Conservation (phyloP, 2,329 filamentous ascomycete genomes). For the Neoascochyta sp. region DNA sequence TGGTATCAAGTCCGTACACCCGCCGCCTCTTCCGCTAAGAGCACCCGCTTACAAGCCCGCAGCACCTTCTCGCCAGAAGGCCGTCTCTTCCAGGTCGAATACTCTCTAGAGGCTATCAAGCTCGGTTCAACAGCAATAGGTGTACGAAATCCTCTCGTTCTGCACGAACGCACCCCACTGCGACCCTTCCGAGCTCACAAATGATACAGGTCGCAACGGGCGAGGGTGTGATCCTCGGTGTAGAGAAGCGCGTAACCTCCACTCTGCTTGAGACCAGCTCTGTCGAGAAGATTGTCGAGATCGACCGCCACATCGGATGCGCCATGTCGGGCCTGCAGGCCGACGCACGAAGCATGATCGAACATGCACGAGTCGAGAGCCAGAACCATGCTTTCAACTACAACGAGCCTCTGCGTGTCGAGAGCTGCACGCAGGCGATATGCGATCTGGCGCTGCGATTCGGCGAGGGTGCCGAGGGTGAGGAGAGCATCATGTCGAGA, state of each 20-base stretch:
- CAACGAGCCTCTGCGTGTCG: conserved; percentile 88
- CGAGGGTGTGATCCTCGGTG: conserved; percentile 91
- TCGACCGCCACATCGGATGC: conserved; percentile 97
- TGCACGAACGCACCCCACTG: neutral
- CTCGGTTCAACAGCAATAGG: conserved; percentile 97
- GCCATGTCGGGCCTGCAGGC: conserved; percentile 98
- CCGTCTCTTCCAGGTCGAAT: conserved; percentile 99
- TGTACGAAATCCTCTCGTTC: conserved; percentile 47
- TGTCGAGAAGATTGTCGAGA: conserved; percentile 99
- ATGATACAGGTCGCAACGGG: conserved; percentile 74
- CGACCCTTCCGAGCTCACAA: conserved; percentile 11
- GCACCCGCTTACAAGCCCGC: conserved; percentile 25
- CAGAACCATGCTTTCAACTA: conserved; percentile 99
- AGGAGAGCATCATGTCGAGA: conserved; percentile 97
- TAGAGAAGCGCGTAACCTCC: conserved; percentile 98
- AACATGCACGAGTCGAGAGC: conserved; percentile 95
- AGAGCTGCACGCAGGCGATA: conserved; percentile 98
- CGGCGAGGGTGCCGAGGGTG: conserved; percentile 93
- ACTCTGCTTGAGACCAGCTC: conserved; percentile 96
- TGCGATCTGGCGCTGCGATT: conserved; percentile 95
- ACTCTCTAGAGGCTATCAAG: conserved; percentile 99
- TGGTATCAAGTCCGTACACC: conserved; percentile 79
- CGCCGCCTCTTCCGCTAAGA: conserved; percentile 8
- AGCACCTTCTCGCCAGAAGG: conserved; percentile 99
- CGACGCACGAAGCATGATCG: conserved; percentile 94